These are phyloP conservation scores for Jatropha podagrica DNA, from an alignment of 441 rosid genomes.

Conservation along the genomic window DNA sequence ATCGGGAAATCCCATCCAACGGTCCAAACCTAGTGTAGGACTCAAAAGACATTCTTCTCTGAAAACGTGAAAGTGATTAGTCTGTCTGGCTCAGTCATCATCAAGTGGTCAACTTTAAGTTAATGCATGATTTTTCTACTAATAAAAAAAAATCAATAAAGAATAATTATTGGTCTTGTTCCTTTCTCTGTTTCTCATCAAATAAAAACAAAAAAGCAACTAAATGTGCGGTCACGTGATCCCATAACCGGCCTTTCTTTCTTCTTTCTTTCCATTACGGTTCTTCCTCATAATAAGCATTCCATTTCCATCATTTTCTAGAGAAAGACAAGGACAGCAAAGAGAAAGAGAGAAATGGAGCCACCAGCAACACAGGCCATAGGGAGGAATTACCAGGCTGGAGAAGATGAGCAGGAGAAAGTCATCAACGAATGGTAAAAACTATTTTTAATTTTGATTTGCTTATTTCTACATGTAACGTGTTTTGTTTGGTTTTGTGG, in stretches of 20 bases:
- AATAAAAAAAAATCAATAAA: not conserved
- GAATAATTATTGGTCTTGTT: not conserved
- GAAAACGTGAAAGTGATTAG: too few species aligned
- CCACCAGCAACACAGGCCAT: conserved; percentile 49
- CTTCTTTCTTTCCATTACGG: not conserved
- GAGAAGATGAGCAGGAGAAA: conserved; percentile 47
- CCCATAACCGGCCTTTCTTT: not conserved
- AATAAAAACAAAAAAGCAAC: conserved; percentile 4
- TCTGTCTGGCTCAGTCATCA: too few species aligned
- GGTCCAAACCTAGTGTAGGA: too few species aligned
- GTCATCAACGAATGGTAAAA: conserved; percentile 45
- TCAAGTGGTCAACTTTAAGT: too few species aligned
- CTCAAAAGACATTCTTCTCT: too few species aligned
- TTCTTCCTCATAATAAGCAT: not conserved
- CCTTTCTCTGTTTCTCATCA: not conserved
- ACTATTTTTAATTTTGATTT: not conserved
- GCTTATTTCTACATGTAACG: not conserved
- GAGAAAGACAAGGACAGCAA: not conserved
- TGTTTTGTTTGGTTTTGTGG: not conserved
- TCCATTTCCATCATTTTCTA: not conserved
- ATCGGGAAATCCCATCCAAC: too few species aligned
- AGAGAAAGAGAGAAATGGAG: conserved; percentile 33
- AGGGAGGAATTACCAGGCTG: conserved; percentile 30
- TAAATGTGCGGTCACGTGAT: conserved; percentile 12
- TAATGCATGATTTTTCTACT: not conserved